These are phyloP conservation scores for Ceratocystis papillata DNA, from an alignment of 2,329 filamentous ascomycete genomes.

Conservation along the genomic window DNA sequence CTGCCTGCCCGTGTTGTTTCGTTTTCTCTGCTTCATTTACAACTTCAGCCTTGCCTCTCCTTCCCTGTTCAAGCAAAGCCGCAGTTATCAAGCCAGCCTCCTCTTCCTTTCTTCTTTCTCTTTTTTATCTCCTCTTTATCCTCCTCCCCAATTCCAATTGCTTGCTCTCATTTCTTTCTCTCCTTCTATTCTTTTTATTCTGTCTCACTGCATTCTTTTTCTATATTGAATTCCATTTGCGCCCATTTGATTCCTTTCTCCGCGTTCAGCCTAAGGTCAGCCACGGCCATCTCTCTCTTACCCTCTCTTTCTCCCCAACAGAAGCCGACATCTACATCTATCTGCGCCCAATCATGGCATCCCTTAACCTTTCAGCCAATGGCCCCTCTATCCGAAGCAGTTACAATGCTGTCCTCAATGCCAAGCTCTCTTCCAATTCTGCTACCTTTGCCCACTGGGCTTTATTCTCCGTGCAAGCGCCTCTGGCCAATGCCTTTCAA, in stretches of 20 bases:
- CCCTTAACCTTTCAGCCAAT: constrained; percentile 68
- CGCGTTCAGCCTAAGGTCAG: background rate
- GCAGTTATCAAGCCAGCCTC: constrained; percentile 17
- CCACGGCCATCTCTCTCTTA: background rate
- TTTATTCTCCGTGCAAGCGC: constrained; percentile 83
- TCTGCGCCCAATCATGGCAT: constrained; percentile 48
- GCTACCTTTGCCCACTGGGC: constrained; percentile 87
- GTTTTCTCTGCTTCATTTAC: constrained; percentile 7
- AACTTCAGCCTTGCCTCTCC: constrained; percentile 16
- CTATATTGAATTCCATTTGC: background rate
- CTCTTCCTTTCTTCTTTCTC: constrained; percentile 3
- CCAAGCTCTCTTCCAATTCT: constrained; percentile 48
- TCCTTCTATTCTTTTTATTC: constrained; percentile 1
- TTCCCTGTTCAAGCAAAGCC: constrained; percentile 2
- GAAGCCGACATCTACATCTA: constrained; percentile 10
- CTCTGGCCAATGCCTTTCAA: constrained; percentile 86
- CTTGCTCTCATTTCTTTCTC: background rate
- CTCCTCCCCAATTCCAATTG: background rate
- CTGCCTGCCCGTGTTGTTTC: constrained; percentile 6
- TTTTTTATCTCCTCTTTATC: constrained; percentile 1
- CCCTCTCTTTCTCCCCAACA: background rate
- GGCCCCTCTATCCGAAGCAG: constrained; percentile 76
- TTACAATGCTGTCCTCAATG: constrained; percentile 51
- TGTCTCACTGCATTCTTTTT: background rate
- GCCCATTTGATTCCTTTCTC: background rate